Percentiles rank a stretch among this genome's conserved stretches.
These are phyloP conservation scores for Ciborinia camelliae DNA, from an alignment of 2,329 filamentous ascomycete species.

Conservation along the genomic window DNA sequence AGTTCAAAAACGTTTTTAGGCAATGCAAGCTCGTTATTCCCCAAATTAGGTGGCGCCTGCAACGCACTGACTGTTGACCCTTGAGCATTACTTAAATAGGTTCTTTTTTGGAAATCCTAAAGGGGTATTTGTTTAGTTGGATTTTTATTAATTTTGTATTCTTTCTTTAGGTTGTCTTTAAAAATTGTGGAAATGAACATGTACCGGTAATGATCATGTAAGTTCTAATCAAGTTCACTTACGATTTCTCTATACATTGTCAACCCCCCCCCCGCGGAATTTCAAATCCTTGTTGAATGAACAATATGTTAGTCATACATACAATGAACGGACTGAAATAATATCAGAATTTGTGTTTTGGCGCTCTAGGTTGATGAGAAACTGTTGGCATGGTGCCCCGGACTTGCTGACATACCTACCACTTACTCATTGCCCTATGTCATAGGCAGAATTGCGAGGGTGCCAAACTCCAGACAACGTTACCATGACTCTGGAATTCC, in stretches of 20 bases:
- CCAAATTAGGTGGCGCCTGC: conserved; percentile 12
- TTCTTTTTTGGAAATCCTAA: neutral
- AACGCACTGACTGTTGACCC: conserved; percentile 6
- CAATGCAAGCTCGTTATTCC: conserved; percentile 9
- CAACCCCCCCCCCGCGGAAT: neutral
- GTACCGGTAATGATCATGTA: neutral
- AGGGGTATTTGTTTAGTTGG: neutral
- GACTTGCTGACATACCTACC: neutral
- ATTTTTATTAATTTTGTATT: neutral
- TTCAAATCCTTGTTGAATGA: neutral
- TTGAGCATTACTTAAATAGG: neutral
- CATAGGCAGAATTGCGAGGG: conserved; percentile 1
- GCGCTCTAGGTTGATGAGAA: neutral
- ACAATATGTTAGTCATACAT: neutral
- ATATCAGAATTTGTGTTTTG: neutral
- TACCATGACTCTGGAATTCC: neutral
- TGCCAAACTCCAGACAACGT: neutral
- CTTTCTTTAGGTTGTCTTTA: neutral
- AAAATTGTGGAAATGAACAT: neutral
- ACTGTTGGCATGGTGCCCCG: neutral
- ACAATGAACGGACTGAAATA: neutral
- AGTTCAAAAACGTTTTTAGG: neutral
- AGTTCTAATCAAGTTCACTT: neutral
- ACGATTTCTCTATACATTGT: neutral
- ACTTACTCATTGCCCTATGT: too few species aligned